Conservation (phyloP, 306 rosid species). For the Casuarina glauca region DNA sequence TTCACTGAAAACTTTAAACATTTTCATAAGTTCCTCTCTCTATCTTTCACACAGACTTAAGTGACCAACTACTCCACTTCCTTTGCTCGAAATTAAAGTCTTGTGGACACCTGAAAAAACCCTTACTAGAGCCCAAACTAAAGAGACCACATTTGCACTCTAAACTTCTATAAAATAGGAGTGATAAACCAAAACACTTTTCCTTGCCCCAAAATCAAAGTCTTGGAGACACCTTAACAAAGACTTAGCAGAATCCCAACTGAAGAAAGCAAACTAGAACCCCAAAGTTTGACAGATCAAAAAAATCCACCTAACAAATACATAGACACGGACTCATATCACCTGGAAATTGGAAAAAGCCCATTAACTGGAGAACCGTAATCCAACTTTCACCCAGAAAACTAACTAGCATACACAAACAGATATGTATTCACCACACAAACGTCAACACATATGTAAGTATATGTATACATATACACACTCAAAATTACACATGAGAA, state of each 20-base stretch:
- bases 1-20: neutral
- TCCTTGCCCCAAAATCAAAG: neutral
- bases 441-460: too few species aligned
- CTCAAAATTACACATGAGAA: neutral
- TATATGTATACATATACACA: too few species aligned
- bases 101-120: neutral
- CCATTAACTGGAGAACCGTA: neutral
- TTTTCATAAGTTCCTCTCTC: too few species aligned
- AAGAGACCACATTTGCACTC: too few species aligned
- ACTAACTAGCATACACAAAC: neutral
- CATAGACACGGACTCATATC: too few species aligned
- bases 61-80: neutral
- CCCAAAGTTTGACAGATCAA: too few species aligned
- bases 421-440: neutral
- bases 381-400: neutral
- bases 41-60: neutral
- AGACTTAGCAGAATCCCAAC: too few species aligned
- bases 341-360: neutral
- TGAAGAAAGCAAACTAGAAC: too few species aligned
- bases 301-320: too few species aligned
- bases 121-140: neutral
- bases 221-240: neutral
- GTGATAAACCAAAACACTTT: neutral
- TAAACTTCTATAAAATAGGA: neutral
- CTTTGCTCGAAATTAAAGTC: too few species aligned